phyloP scores from a whole-genome alignment of 768 basidiomycete species.

The Suillus subaureus region DNA sequence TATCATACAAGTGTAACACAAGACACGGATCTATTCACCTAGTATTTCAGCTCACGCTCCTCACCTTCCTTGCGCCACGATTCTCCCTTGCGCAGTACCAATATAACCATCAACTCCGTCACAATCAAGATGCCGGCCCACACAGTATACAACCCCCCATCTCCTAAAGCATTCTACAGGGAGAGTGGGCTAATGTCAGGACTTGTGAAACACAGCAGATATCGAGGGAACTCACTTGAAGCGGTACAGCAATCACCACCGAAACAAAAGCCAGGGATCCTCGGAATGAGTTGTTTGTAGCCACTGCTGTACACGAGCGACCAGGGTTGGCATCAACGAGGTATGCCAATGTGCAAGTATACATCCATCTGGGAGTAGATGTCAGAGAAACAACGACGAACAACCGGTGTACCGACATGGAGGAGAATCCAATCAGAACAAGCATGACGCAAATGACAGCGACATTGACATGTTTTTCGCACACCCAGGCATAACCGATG shows the following conservation, averaged over 20 bases:
- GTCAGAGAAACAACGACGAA: slow-evolving; percentile 1
- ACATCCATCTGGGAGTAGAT: slow-evolving; percentile 48
- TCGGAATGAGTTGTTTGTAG: slow-evolving; percentile 76
- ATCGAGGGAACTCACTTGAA: slow-evolving; percentile 44
- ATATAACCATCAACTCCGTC: slow-evolving; percentile 54
- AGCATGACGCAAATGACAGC: slow-evolving; percentile 71
- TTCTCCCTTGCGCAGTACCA: slow-evolving; percentile 60
- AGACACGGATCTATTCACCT: neutral
- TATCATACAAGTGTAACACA: neutral
- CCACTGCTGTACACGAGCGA: slow-evolving; percentile 73
- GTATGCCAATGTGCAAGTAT: slow-evolving; percentile 76
- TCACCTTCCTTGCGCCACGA: slow-evolving; percentile 58
- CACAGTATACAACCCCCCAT: slow-evolving; percentile 79
- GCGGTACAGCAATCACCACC: slow-evolving; percentile 71
- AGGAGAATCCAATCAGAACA: slow-evolving; percentile 72
- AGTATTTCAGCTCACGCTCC: slow-evolving; percentile 34
- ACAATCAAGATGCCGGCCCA: slow-evolving; percentile 57
- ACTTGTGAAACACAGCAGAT: neutral
- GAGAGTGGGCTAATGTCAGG: slow-evolving; percentile 1
- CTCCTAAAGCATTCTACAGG: slow-evolving; percentile 66
- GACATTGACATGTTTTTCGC: slow-evolving; percentile 60
- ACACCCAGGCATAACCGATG: slow-evolving; percentile 77
- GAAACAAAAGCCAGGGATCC: slow-evolving; percentile 71
- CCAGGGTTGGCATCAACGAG: slow-evolving; percentile 89
- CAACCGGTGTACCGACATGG: slow-evolving; percentile 53